Conservation (phyloP, 2,329 filamentous ascomycete species). For the Colletotrichum eremochloae region DNA sequence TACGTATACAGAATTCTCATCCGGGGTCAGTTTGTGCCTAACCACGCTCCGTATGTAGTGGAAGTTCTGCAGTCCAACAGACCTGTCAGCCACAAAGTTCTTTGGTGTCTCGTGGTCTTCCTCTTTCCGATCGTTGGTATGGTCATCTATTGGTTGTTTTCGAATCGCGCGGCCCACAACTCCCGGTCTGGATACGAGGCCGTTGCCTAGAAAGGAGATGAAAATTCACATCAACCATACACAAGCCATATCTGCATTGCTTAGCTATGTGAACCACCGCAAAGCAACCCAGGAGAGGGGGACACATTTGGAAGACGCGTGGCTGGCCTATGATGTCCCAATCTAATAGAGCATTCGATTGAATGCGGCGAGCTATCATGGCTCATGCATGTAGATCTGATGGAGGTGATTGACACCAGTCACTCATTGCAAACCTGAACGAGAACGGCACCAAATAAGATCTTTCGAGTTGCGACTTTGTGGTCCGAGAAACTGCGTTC, state of each 20-base stretch:
- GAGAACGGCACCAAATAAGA: no score
- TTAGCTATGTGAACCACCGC: not conserved
- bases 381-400: not conserved
- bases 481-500: no score
- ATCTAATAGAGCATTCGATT: no score
- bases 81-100: conserved; percentile 67
- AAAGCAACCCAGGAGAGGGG: not conserved
- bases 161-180: conserved; percentile 70
- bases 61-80: conserved; percentile 76
- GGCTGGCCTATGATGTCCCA: not conserved
- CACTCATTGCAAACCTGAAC: no score
- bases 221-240: not conserved
- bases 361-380: not conserved
- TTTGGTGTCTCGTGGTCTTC: conserved; percentile 75
- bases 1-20: conserved; percentile 53
- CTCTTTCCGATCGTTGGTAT: conserved; percentile 73
- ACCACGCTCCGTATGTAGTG: conserved; percentile 57
- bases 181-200: conserved; percentile 67
- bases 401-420: no score
- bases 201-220: conserved; percentile 48
- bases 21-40: conserved; percentile 14
- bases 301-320: not conserved
- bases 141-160: conserved; percentile 74
- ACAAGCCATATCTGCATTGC: not conserved
- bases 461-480: no score